phyloP scores from a whole-genome alignment of 2,329 filamentous ascomycete species.

The Didymella pinodella region DNA sequence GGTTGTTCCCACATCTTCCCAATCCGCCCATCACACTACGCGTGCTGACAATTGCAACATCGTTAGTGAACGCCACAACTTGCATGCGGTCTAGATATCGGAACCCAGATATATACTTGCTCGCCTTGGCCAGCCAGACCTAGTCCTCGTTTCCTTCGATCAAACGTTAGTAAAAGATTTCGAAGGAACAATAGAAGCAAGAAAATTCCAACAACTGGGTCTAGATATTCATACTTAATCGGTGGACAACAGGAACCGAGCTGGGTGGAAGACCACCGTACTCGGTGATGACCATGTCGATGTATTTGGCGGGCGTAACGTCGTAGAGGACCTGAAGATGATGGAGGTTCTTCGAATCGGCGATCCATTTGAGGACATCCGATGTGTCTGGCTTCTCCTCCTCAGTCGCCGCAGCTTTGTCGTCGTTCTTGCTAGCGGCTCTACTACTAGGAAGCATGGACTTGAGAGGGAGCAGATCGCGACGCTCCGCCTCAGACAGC shows the following conservation, averaged over 20 bases:
- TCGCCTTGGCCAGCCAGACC: not conserved
- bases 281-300: conserved; percentile 90
- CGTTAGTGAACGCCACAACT: no score
- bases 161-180: conserved; percentile 6
- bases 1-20: no score
- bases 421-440: conserved; percentile 32
- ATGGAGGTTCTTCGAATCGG: conserved; percentile 58
- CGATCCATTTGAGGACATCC: conserved; percentile 50
- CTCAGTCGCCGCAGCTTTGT: conserved; percentile 29
- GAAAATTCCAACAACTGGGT: conserved; percentile 26
- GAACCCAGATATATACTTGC: no score
- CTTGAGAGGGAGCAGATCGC: conserved; percentile 43
- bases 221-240: conserved; percentile 56
- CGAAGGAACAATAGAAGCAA: conserved; percentile 14
- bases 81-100: no score
- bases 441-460: conserved; percentile 31
- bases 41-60: no score
- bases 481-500: conserved; percentile 48
- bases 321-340: conserved; percentile 85
- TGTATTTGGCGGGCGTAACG: conserved; percentile 84
- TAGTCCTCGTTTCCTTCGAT: conserved; percentile 20
- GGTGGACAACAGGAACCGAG: conserved; percentile 79
- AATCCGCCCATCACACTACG: no score
- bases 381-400: conserved; percentile 32
- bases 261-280: conserved; percentile 85